Evolutionary conservation across 2,329 filamentous ascomycete species (phyloP), one percentile per base, ranked within the genome.

Genomic region (Penicillium sp.): DNA sequence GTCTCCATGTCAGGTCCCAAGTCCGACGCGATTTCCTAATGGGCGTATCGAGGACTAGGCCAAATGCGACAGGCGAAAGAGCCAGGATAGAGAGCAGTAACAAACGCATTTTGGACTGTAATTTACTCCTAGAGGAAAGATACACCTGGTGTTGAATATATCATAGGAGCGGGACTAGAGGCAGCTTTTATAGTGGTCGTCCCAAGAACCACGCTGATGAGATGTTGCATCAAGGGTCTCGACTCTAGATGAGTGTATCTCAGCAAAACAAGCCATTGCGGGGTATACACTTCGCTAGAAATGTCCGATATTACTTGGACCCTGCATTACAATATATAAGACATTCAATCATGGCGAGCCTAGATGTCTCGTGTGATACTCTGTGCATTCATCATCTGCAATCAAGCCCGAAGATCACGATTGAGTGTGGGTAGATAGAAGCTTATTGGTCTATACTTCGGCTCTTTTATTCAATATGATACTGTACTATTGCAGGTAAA

Each of bases 1-100:
- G 35, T 47, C 45, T 39, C 45, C 45, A 47, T 30, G 45, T 19
- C 35, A 47, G 13, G 23, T 47, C 35, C 45, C 45, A 47, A 30
- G 26, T 47, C 45, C 45, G 45, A 30, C 35, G 45, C 14, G 45
- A 47, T 47, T 47, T 47, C 2, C 39, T 40, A 19, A 13, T 32
- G 26, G 45, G 45, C 23, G 45, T 30, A 40, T 47, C 45, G 45
- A 47, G 3, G 35, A 39, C 35, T 23, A 47, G 6, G 9, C 35
- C 45, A 32, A 47, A 18, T 19, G 11, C 34, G 2, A n/a, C 45
- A 14, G 45, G 35, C n/a, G 26, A 35, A 32, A 47, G 35, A 39
- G 45, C 26, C 26, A 47, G 35, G 35, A 47, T 47, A 32, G 45
- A 40, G 26, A 47, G 10, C 8, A 47, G 11, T 30, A 35, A 4